These are phyloP conservation scores for Echeveria elegans DNA, from an alignment of 164 flowering plant genomes.

Conservation along the genomic window DNA sequence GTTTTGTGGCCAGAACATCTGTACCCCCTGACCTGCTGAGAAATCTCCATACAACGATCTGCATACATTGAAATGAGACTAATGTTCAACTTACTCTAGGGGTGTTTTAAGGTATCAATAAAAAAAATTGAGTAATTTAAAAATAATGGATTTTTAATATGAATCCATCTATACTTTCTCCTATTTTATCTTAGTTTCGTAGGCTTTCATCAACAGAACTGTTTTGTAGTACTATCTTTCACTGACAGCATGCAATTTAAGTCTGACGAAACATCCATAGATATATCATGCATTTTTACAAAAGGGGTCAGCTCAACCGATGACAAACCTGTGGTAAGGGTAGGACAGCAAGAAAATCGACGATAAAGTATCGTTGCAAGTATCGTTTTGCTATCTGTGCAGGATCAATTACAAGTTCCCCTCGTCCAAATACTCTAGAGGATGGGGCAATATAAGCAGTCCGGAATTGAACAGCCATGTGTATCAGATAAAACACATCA, in stretches of 20 bases:
- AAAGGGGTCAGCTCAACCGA: not conserved
- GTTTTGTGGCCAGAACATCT: slow-evolving; percentile 27
- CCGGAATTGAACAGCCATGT: slow-evolving; percentile 73
- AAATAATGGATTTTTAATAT: no score
- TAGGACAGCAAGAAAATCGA: slow-evolving; percentile 79
- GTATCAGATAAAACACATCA: slow-evolving; percentile 69
- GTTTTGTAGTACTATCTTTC: no score
- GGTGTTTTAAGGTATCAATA: no score
- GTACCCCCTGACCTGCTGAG: slow-evolving; percentile 14
- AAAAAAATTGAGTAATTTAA: not conserved
- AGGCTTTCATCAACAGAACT: no score
- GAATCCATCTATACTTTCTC: no score
- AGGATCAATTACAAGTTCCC: slow-evolving; percentile 92
- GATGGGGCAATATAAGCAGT: slow-evolving; percentile 96
- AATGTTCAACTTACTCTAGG: no score
- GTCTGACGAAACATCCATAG: no score
- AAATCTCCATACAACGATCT: slow-evolving; percentile 31
- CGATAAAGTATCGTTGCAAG: slow-evolving; percentile 40
- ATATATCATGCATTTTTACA: not conserved
- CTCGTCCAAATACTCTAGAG: slow-evolving; percentile 91
- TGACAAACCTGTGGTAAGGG: slow-evolving; percentile 80
- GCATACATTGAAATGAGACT: slow-evolving; percentile 11
- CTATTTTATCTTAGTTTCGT: no score
- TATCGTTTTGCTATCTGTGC: slow-evolving; percentile 71
- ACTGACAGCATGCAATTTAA: no score